Conservation (phyloP, 805 yeast genomes). For the Ogataea trehalophila region DNA sequence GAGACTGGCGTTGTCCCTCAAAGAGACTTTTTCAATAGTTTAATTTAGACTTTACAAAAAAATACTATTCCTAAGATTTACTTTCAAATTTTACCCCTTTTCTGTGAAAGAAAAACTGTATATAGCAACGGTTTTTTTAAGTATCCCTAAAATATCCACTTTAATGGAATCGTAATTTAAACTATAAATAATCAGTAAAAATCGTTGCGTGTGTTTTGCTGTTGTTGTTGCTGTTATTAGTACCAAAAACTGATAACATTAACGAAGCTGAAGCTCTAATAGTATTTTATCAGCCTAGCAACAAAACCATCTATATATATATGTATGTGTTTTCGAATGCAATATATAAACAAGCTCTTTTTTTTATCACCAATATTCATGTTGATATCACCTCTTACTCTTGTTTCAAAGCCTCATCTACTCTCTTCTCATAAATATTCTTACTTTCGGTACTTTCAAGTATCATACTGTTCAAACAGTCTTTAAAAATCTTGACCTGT, state of each 20-base stretch:
- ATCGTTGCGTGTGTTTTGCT: no score
- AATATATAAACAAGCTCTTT: background rate
- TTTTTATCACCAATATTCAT: background rate
- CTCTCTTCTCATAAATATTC: slow-evolving; percentile 28
- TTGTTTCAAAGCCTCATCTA: slow-evolving; percentile 14
- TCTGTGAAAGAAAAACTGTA: no score
- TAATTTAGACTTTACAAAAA: background rate
- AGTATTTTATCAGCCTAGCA: no score
- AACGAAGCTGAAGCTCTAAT: no score
- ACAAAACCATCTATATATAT: background rate
- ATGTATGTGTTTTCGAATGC: background rate
- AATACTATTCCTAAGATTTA: background rate
- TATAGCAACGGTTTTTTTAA: no score
- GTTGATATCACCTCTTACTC: background rate
- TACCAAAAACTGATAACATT: no score
- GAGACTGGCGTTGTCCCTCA: background rate
- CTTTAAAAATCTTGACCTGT: slow-evolving; percentile 72
- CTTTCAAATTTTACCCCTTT: no score
- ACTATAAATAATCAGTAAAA: no score
- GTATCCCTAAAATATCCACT: no score
- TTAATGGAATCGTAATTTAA: no score
- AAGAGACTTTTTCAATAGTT: slow-evolving; percentile 1
- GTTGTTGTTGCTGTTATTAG: no score
- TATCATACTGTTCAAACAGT: slow-evolving; percentile 62
- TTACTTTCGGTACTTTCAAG: slow-evolving; percentile 38